These are phyloP conservation scores for Suillus occidentalis DNA, from an alignment of 768 basidiomycete genomes.

Conservation along the genomic window DNA sequence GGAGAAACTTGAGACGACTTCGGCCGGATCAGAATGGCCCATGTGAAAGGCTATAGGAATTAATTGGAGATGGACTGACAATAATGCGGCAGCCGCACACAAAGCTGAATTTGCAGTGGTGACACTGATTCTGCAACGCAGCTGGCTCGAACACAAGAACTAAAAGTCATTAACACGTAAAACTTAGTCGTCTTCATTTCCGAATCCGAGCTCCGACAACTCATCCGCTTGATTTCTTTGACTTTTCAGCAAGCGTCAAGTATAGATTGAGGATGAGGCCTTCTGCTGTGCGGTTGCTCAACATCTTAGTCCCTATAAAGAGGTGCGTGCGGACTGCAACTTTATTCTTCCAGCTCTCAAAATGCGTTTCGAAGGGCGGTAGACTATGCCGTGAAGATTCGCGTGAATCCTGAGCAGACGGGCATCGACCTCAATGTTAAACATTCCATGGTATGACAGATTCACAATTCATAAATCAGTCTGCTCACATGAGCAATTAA, in stretches of 20 bases:
- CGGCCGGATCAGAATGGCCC: background rate
- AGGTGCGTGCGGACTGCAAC: conserved; percentile 45
- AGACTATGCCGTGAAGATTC: conserved; percentile 98
- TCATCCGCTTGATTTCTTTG: background rate
- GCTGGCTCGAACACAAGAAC: background rate
- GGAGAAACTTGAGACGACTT: background rate
- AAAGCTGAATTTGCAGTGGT: background rate
- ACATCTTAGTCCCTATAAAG: conserved; percentile 94
- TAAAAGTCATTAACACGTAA: background rate
- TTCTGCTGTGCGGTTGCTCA: conserved; percentile 67
- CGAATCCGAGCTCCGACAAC: conserved; percentile 9
- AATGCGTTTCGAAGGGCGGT: conserved; percentile 60
- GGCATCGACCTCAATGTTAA: conserved; percentile 97
- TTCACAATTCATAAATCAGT: background rate
- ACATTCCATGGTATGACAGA: conserved; percentile 86
- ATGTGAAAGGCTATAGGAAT: background rate
- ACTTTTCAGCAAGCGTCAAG: background rate
- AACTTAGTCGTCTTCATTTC: conserved; percentile 1
- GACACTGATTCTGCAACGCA: background rate
- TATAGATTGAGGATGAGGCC: conserved; percentile 60
- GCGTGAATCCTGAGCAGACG: conserved; percentile 92
- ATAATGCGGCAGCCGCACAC: background rate
- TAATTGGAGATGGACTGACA: background rate
- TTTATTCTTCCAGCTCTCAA: background rate
- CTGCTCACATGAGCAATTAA: conserved; percentile 5